Conservation (phyloP, 1,139 yeast species). For the Suhomyces bokatorum region DNA sequence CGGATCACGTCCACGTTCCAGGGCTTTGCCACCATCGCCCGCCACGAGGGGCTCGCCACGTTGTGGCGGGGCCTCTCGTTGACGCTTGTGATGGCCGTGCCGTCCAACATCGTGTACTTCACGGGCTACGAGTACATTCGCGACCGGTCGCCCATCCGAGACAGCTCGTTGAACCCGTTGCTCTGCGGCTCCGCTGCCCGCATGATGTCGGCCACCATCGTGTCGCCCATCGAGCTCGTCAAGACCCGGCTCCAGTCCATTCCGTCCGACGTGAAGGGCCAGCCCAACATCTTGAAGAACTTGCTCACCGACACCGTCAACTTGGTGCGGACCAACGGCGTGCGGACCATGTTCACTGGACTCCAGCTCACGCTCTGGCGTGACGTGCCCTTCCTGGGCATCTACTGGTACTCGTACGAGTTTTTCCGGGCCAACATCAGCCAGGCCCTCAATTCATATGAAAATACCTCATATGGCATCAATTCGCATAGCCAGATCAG, state of each 20-base stretch:
- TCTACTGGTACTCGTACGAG: slow-evolving; percentile 91
- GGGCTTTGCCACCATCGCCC: slow-evolving; percentile 65
- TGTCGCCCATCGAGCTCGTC: slow-evolving; percentile 85
- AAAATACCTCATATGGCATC: no score
- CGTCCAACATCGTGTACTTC: slow-evolving; percentile 90
- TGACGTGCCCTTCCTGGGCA: slow-evolving; percentile 95
- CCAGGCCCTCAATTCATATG: slow-evolving; percentile 26
- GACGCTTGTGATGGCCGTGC: slow-evolving; percentile 85
- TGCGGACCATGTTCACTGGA: slow-evolving; percentile 74
- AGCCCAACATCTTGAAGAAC: slow-evolving; percentile 41
- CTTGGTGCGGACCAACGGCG: slow-evolving; percentile 60
- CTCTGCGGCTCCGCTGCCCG: slow-evolving; percentile 87
- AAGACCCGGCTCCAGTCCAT: slow-evolving; percentile 89
- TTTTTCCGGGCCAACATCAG: slow-evolving; percentile 31
- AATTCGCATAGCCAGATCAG: slow-evolving; percentile 8
- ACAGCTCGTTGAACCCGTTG: slow-evolving; percentile 65
- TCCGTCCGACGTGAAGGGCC: slow-evolving; percentile 42
- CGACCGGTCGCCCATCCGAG: slow-evolving; percentile 64
- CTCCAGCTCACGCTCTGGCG: slow-evolving; percentile 88
- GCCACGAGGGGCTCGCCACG: slow-evolving; percentile 71
- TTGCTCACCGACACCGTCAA: slow-evolving; percentile 56
- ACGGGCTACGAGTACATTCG: slow-evolving; percentile 88
- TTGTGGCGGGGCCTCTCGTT: slow-evolving; percentile 89
- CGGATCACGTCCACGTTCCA: slow-evolving; percentile 62
- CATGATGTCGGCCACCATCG: slow-evolving; percentile 75